Conservation (phyloP, 805 yeast species). For the Lachancea thermotolerans region DNA sequence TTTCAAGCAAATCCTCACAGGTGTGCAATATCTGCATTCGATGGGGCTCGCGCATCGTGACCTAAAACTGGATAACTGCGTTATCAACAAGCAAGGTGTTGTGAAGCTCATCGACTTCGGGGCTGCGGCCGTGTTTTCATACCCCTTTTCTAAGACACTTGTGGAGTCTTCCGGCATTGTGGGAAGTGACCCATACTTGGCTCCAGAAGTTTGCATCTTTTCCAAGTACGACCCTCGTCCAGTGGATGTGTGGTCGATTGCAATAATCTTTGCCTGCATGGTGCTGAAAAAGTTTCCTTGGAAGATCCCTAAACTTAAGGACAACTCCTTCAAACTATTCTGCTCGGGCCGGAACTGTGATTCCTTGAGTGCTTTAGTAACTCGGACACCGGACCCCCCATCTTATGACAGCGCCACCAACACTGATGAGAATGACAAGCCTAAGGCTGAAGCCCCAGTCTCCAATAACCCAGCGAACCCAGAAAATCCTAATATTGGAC, state of each 20-base stretch:
- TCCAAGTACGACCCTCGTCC: slow-evolving; percentile 85
- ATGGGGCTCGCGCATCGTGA: slow-evolving; percentile 91
- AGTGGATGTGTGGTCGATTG: slow-evolving; percentile 90
- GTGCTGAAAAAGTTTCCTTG: slow-evolving; percentile 86
- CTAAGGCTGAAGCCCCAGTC: slow-evolving; percentile 5
- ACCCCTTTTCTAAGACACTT: slow-evolving; percentile 69
- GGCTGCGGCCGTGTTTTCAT: slow-evolving; percentile 83
- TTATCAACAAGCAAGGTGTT: slow-evolving; percentile 71
- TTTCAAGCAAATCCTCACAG: slow-evolving; percentile 77
- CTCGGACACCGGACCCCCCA: slow-evolving; percentile 47
- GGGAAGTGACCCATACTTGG: slow-evolving; percentile 83
- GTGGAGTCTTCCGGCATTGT: slow-evolving; percentile 80
- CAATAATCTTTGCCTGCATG: slow-evolving; percentile 90
- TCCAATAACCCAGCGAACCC: slow-evolving; percentile 32
- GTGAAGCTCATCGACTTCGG: slow-evolving; percentile 92
- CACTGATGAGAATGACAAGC: slow-evolving; percentile 1
- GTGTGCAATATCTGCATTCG: slow-evolving; percentile 71
- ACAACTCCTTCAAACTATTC: slow-evolving; percentile 76
- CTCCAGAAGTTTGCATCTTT: slow-evolving; percentile 86
- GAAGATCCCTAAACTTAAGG: slow-evolving; percentile 82
- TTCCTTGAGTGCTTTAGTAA: slow-evolving; percentile 56
- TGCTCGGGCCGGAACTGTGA: slow-evolving; percentile 66
- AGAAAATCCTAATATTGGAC: slow-evolving; percentile 67
- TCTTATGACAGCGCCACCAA: slow-evolving; percentile 25
- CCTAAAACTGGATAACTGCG: slow-evolving; percentile 88